Evolutionary conservation across 2,329 filamentous ascomycete genomes (phyloP).

Genomic region (Ophidiomyces ophidiicola): DNA sequence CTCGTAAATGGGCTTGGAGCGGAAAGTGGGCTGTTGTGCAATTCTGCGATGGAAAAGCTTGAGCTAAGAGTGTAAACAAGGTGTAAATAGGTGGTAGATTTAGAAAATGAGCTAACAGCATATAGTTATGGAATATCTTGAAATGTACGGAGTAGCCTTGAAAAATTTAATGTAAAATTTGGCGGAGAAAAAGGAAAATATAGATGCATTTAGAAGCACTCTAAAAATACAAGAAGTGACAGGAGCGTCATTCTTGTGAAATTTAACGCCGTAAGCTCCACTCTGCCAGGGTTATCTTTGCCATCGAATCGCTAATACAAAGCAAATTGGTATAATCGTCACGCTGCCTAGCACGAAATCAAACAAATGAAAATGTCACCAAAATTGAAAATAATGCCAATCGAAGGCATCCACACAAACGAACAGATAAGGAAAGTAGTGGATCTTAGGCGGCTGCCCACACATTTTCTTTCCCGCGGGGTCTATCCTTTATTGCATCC

Average conservation of each 20-base stretch:
- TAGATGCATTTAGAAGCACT: too few species aligned
- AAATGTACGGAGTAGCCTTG: too few species aligned
- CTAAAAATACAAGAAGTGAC: too few species aligned
- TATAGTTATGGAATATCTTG: too few species aligned
- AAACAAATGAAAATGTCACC: background rate
- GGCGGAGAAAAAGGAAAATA: too few species aligned
- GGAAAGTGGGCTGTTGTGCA: slow-evolving; percentile 96
- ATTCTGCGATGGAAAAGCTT: slow-evolving; percentile 56
- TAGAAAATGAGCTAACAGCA: too few species aligned
- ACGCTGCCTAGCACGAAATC: background rate
- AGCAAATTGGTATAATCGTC: slow-evolving; percentile 4
- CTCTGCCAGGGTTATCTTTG: too few species aligned
- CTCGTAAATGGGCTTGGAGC: slow-evolving; percentile 84
- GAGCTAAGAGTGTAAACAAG: background rate
- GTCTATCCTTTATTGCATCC: slow-evolving; percentile 14
- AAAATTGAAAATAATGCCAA: too few species aligned
- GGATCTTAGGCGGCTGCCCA: slow-evolving; percentile 9
- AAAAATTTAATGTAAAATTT: too few species aligned
- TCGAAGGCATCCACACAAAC: background rate
- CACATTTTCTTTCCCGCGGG: slow-evolving; percentile 27
- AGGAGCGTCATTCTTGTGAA: too few species aligned
- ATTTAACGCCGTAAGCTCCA: too few species aligned
- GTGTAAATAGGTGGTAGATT: background rate
- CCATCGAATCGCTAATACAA: too few species aligned
- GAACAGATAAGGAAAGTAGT: slow-evolving; percentile 5